Conservation (phyloP, 495 filamentous ascomycete species). For the Neurospora sp. region DNA sequence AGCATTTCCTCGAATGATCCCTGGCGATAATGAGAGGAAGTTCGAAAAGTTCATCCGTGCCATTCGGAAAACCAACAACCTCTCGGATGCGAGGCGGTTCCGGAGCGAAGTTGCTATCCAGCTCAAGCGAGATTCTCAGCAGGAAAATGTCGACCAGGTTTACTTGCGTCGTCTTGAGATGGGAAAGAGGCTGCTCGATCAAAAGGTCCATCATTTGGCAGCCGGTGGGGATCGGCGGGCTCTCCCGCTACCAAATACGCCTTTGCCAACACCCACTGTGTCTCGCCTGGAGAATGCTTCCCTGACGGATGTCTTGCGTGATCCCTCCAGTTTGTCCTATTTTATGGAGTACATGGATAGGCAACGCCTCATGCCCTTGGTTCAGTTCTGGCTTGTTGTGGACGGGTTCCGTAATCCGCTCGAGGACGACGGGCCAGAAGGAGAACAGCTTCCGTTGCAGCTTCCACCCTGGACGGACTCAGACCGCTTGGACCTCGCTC, state of each 20-base stretch:
- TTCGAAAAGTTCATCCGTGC: constrained; percentile 93
- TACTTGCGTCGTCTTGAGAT: constrained; percentile 85
- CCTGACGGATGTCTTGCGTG: constrained; percentile 72
- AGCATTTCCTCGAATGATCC: constrained; percentile 47
- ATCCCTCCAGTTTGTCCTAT: constrained; percentile 84
- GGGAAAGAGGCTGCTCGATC: constrained; percentile 81
- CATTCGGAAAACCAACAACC: constrained; percentile 76
- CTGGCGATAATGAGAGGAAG: constrained; percentile 70
- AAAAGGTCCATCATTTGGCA: constrained; percentile 76
- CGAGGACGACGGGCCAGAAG: constrained; percentile 71
- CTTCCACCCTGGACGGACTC: constrained; percentile 67
- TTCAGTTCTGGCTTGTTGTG: constrained; percentile 98
- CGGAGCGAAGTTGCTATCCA: constrained; percentile 89
- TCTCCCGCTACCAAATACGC: constrained; percentile 16
- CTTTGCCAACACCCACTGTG: constrained; percentile 26
- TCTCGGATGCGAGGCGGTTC: constrained; percentile 90
- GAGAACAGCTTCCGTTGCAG: constrained; percentile 51
- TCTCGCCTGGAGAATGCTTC: constrained; percentile 61
- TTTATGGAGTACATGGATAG: constrained; percentile 99
- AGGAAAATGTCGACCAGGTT: constrained; percentile 69
- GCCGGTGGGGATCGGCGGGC: constrained; percentile 46
- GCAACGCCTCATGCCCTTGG: constrained; percentile 70
- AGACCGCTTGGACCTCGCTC: constrained; percentile 75
- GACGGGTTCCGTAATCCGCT: constrained; percentile 95
- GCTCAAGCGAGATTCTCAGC: constrained; percentile 70